Conservation (phyloP, 2,329 filamentous ascomycete species). For the Emmonsia crescens region DNA sequence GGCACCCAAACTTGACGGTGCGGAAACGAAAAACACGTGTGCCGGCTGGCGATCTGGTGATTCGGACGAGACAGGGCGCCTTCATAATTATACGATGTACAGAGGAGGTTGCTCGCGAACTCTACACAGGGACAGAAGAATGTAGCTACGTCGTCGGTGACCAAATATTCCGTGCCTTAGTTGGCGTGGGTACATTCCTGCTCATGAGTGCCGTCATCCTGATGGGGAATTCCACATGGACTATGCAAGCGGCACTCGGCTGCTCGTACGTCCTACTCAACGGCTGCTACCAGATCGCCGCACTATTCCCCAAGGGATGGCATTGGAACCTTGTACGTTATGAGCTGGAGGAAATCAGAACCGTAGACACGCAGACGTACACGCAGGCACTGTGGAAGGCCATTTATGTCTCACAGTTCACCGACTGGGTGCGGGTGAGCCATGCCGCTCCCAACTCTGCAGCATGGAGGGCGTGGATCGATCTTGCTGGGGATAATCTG, state of each 20-base stretch:
- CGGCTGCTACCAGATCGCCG: conserved; percentile 48
- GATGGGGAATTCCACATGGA: conserved; percentile 52
- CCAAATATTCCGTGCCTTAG: conserved; percentile 42
- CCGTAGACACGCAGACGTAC: conserved; percentile 38
- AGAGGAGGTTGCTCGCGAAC: conserved; percentile 51
- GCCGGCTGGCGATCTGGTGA: conserved; percentile 49
- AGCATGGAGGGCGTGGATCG: conserved; percentile 46
- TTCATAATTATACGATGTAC: conserved; percentile 49
- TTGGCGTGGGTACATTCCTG: conserved; percentile 48
- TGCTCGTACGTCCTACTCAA: conserved; percentile 50
- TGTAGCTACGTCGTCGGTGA: conserved; percentile 45
- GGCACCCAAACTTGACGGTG: conserved; percentile 45
- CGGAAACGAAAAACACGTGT: conserved; percentile 40
- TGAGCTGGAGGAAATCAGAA: conserved; percentile 33
- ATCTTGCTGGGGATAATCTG: conserved; percentile 14
- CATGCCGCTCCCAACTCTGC: conserved; percentile 43
- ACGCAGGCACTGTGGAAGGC: conserved; percentile 51
- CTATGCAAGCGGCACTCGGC: conserved; percentile 49
- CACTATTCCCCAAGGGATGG: conserved; percentile 37
- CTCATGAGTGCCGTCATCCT: conserved; percentile 53
- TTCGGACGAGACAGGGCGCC: conserved; percentile 49
- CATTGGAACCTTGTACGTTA: conserved; percentile 52
- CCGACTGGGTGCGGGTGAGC: conserved; percentile 43
- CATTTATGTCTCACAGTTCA: conserved; percentile 44
- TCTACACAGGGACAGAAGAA: conserved; percentile 51